Conservation (phyloP, 2,329 filamentous ascomycete genomes). For the Beauveria bassiana region DNA sequence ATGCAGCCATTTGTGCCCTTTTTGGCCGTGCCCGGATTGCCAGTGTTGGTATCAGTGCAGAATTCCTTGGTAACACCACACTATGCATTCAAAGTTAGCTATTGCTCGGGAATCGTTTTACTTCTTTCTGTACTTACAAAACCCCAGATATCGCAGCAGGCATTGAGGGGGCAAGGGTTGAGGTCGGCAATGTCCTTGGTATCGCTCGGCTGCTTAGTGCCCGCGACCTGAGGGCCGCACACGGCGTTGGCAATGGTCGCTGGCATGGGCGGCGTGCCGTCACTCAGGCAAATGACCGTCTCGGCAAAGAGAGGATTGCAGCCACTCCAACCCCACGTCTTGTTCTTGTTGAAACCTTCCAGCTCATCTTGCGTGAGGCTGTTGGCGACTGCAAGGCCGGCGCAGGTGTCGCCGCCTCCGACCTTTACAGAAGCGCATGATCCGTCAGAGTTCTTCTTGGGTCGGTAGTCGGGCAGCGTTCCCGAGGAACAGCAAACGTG, state of each 20-base stretch:
- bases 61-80: conserved; percentile 33
- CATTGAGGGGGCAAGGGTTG: conserved; percentile 24
- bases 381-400: conserved; percentile 19
- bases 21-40: conserved; percentile 11
- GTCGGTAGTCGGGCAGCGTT: conserved; percentile 24
- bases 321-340: conserved; percentile 20
- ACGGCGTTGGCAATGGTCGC: conserved; percentile 14
- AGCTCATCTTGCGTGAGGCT: conserved; percentile 15
- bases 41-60: conserved; percentile 19
- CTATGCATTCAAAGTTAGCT: conserved; percentile 9
- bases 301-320: conserved; percentile 13
- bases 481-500: conserved; percentile 31
- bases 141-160: conserved; percentile 29
- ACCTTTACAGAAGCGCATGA: conserved; percentile 27
- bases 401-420: conserved; percentile 25
- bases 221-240: conserved; percentile 19
- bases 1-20: conserved; percentile 11
- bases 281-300: conserved; percentile 17
- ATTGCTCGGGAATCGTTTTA: too few relatives aligned
- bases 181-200: conserved; percentile 15
- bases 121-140: too few relatives aligned
- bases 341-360: conserved; percentile 19
- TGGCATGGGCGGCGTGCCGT: conserved; percentile 17
- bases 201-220: conserved; percentile 15
- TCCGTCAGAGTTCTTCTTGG: conserved; percentile 27